Evolutionary conservation across 2,329 filamentous ascomycete genomes (phyloP), one percentile per base, ranked within the genome.

Genomic region (Fusarium sp.): DNA sequence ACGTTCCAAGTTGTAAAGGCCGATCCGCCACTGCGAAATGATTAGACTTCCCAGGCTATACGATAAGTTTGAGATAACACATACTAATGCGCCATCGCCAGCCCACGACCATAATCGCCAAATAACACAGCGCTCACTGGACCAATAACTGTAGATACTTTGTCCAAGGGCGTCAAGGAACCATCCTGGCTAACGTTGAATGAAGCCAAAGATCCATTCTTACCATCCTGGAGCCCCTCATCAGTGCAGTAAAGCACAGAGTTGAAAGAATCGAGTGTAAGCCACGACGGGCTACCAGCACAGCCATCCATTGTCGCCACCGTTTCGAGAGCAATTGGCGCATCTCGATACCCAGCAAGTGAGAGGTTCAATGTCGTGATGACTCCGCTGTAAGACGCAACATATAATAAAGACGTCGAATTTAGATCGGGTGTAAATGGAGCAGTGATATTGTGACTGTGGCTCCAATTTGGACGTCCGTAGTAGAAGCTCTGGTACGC

Each of bases 161-260:
- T 73, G 58, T 74, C 71, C 13, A 83, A 66, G 50, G 69, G 68
- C 14, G 71, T 71, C 53, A 84, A 70, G 2, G 61, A 71, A 3
- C 80, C 80, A 53, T 79, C 71, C 4, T 57, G 37, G 23, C 67
- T 73, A 15, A 76, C 75, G 27, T 65, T 66, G 53, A 81, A 78
- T 4, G 77, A 75, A 9, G 72, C 71, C 53, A 89, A 72, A 2
- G 79, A 78, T 46, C 83, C 84, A 59, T 83, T 48, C 27, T 19
- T 79, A n/a, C 74, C 69, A 5, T 71, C 63, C 19, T 71, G 70
- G 39, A 81, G 73, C 19, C 80, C 83, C 76, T 90, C 87, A 63
- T 90, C 82, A 39, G 84, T 66, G 72, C 86, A 89, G 74, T 84
- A 87, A 10, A 90, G 75, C 11, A 79, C 71, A 19, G 76, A 76